Conservation (phyloP, 169 alveolate genomes). For the Theileria equi region DNA sequence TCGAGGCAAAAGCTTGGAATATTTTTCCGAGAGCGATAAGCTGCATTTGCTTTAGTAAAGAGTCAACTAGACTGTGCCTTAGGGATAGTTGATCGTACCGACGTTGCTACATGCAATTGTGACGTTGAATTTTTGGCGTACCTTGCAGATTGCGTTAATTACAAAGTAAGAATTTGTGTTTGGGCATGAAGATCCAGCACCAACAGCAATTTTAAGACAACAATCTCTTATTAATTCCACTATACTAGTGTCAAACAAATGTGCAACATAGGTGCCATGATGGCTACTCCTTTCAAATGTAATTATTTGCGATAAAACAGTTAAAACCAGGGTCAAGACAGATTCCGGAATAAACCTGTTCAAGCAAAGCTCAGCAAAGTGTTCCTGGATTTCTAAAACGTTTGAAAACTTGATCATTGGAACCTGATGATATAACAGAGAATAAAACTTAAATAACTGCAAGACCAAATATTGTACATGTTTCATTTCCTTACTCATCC, state of each 20-base stretch:
- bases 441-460: conserved; percentile 1
- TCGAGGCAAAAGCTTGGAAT: conserved; percentile 20
- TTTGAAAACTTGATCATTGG: conserved; percentile 60
- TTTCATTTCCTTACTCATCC: conserved; percentile 21
- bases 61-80: conserved; percentile 16
- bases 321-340: too few species aligned
- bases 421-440: conserved; percentile 27
- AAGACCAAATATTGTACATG: conserved; percentile 35
- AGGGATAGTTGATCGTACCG: conserved; percentile 12
- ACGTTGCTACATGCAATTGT: conserved; percentile 28
- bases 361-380: conserved; percentile 53
- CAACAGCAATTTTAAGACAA: conserved; percentile 18
- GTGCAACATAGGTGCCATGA: conserved; percentile 44
- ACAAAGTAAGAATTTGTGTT: conserved; percentile 31
- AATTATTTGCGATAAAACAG: conserved; percentile 16
- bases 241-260: conserved; percentile 15
- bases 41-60: conserved; percentile 25
- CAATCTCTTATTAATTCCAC: conserved; percentile 28
- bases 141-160: conserved; percentile 28
- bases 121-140: background rate
- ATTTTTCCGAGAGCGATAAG: conserved; percentile 4
- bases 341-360: conserved; percentile 26
- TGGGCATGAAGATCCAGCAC: conserved; percentile 7
- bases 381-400: conserved; percentile 42
- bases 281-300: conserved; percentile 22